These are phyloP conservation scores for Cercospora zeae-maydis DNA, from an alignment of 2,329 filamentous ascomycete species.

Conservation along the genomic window DNA sequence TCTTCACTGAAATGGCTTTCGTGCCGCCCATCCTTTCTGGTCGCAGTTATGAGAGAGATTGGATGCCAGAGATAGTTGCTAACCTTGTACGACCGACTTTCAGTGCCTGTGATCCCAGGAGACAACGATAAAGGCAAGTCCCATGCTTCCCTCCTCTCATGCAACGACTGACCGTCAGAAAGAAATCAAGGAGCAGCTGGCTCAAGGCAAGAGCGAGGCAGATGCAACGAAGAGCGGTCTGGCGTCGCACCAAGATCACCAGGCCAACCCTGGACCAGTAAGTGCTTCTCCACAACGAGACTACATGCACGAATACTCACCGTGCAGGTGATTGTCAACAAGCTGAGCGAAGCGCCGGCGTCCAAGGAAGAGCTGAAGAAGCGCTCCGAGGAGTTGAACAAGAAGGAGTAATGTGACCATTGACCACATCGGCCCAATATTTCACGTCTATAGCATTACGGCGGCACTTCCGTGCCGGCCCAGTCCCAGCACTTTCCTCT, in stretches of 20 bases:
- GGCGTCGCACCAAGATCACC: conserved; percentile 40
- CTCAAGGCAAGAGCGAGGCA: conserved; percentile 20
- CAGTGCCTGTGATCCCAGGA: conserved; percentile 25
- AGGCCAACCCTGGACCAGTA: conserved; percentile 45
- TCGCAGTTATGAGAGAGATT: not conserved
- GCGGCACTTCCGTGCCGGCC: conserved; percentile 61
- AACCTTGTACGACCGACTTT: not conserved
- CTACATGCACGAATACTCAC: not conserved
- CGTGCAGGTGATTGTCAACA: conserved; percentile 37
- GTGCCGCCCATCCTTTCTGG: not conserved
- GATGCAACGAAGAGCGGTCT: conserved; percentile 23
- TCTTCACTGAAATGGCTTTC: not conserved
- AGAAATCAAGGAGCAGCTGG: conserved; percentile 25
- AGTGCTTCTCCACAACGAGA: not conserved
- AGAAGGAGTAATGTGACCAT: conserved; percentile 32
- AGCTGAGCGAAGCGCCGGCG: conserved; percentile 44
- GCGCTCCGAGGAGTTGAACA: conserved; percentile 50
- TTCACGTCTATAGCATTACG: conserved; percentile 38
- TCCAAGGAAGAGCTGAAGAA: conserved; percentile 51
- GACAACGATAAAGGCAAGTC: conserved; percentile 22
- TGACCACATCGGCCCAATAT: not conserved
- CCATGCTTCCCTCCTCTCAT: not conserved
- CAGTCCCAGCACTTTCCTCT: conserved; percentile 68
- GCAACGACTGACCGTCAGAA: not conserved
- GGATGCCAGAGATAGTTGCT: not conserved